Evolutionary conservation across 805 yeast genomes (phyloP), one percentile per base, ranked within the genome.

Genomic region (Pichia thaimueangensis): DNA sequence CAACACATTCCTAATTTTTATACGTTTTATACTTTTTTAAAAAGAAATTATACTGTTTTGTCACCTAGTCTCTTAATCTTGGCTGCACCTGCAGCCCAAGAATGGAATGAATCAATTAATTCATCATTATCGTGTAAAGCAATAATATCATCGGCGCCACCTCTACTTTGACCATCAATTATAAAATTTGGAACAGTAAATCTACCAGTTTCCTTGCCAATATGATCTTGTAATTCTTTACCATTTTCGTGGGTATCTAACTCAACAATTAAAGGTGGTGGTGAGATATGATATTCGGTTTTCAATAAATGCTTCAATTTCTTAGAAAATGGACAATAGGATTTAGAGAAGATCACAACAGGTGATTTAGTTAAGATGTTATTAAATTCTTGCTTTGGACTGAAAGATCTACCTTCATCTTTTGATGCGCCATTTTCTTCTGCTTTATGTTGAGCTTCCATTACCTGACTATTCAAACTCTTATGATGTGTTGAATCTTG

Each of bases 111-210:
- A 1, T 66, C 64, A 23, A 74, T 66, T 43, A 91, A 69, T 38
- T 63, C 64, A 24, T 80, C 82, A 1, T 70, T 65, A 17, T 70
- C 67, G 55, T 86, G 88, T 44, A 86, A 64, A 27, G 65, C 69
- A 21, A 62, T 68, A 59, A 93, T 76, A 43, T 89, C 97, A 60
- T 87, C 96, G 31, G 78, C 77, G 3, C 98, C 98, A 30, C 98
- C 98, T 50, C 84, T 73, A 37, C 91, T 80, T 21, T 73, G 60
- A 8, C 84, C 82, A 43, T 80, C 82, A 41, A 91, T 74, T 41
- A 86, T 69, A 17, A 93, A 74, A 58, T 93, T 93, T 21, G 98
- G 98, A 12, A 93, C 98, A 0, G 97, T 91, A 23, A 65, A 65
- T 52, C 96, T 78, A 6, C 93, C 94, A 5, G 95, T 78, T 43